These are phyloP conservation scores for Endotrypanum monterogeii DNA, from an alignment of 208 protist genomes.

Conservation along the genomic window DNA sequence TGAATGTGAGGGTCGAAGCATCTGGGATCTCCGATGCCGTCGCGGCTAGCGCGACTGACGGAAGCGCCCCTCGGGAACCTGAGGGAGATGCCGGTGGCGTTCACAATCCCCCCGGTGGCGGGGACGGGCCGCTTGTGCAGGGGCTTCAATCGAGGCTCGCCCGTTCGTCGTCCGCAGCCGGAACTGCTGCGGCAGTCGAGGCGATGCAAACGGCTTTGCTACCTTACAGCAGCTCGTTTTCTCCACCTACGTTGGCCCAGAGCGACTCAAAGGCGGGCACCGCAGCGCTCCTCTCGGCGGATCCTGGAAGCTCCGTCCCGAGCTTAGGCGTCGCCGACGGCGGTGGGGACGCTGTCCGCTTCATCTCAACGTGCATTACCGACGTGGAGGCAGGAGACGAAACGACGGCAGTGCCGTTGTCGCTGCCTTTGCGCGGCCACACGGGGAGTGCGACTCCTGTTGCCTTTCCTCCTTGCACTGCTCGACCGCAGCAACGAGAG, in stretches of 20 bases:
- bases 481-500: not conserved
- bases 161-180: not conserved
- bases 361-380: slow-evolving; percentile 9
- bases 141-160: not conserved
- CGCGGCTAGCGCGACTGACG: not conserved
- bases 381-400: slow-evolving; percentile 4
- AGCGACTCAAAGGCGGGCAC: not conserved
- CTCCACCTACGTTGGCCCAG: not conserved
- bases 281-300: not conserved
- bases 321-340: not conserved
- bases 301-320: not conserved
- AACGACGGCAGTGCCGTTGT: slow-evolving; percentile 6
- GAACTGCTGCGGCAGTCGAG: not conserved
- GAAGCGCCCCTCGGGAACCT: not conserved
- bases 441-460: slow-evolving; percentile 11
- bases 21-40: not conserved
- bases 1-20: not conserved
- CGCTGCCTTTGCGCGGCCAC: slow-evolving; percentile 23
- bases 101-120: not conserved
- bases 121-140: not conserved
- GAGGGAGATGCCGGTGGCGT: not conserved
- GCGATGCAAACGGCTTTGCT: slow-evolving; percentile 5
- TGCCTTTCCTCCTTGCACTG: slow-evolving; percentile 3
- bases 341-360: slow-evolving; percentile 1
- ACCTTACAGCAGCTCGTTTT: slow-evolving; percentile 8